phyloP scores from a whole-genome alignment of 768 basidiomycete species.

The Amanita rubescens region DNA sequence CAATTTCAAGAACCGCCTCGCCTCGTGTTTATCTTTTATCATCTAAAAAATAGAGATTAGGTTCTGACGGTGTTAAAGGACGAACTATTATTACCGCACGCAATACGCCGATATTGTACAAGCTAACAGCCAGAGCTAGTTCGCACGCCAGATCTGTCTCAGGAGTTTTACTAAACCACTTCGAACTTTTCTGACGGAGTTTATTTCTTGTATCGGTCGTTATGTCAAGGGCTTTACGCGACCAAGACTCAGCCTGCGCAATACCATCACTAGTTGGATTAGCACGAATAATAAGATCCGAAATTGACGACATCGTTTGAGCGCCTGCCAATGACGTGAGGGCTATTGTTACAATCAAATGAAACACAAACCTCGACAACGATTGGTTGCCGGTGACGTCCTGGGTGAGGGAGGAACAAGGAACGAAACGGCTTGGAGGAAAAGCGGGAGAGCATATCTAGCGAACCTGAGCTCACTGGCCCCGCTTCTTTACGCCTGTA shows the following conservation, averaged over 20 bases:
- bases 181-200: constrained; percentile 20
- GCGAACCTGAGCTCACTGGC: neutral
- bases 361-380: constrained; percentile 47
- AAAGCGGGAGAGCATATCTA: constrained; percentile 59
- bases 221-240: constrained; percentile 34
- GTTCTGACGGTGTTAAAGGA: neutral
- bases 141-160: constrained; percentile 37
- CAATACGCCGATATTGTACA: constrained; percentile 57
- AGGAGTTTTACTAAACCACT: constrained; percentile 18
- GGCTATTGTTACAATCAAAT: neutral
- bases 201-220: constrained; percentile 11
- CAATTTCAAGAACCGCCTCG: constrained; percentile 23
- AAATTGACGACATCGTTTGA: constrained; percentile 39
- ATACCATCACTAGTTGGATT: constrained; percentile 24
- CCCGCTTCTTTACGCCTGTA: neutral
- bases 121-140: constrained; percentile 43
- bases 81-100: constrained; percentile 29
- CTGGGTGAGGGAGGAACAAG: constrained; percentile 43
- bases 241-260: constrained; percentile 54
- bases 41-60: constrained; percentile 23
- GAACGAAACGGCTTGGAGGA: constrained; percentile 57
- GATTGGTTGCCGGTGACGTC: constrained; percentile 35
- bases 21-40: constrained; percentile 28
- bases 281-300: constrained; percentile 34
- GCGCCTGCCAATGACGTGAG: constrained; percentile 25